These are phyloP conservation scores for Yarrowia bubula DNA, from an alignment of 805 yeast species.

Conservation along the genomic window DNA sequence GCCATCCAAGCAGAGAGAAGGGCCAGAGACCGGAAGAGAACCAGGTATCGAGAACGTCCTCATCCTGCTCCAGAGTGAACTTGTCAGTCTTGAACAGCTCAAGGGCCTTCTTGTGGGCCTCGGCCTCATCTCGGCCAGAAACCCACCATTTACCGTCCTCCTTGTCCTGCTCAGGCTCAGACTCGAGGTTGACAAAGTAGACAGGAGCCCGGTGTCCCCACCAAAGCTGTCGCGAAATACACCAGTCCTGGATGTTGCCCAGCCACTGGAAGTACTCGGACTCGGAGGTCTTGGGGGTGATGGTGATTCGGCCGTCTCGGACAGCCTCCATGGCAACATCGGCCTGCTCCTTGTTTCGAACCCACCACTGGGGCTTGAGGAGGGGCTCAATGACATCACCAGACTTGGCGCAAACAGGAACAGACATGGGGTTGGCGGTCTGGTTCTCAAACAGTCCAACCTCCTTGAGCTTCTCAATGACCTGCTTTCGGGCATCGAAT, in stretches of 20 bases:
- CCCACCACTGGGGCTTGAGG: constrained; percentile 99
- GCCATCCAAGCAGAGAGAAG: constrained; percentile 96
- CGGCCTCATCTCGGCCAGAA: constrained; percentile 79
- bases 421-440: constrained; percentile 91
- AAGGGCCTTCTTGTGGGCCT: constrained; percentile 80
- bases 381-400: constrained; percentile 97
- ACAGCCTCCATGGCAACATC: constrained; percentile 82
- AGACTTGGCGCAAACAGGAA: constrained; percentile 92
- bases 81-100: constrained; percentile 66
- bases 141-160: constrained; percentile 75
- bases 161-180: constrained; percentile 53
- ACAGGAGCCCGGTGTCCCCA: constrained; percentile 99
- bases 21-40: constrained; percentile 99
- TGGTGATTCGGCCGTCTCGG: constrained; percentile 71
- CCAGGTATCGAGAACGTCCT: constrained; percentile 98
- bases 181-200: constrained; percentile 80
- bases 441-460: constrained; percentile 77
- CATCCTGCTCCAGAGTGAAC: constrained; percentile 87
- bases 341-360: constrained; percentile 85
- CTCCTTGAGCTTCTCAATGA: constrained; percentile 74
- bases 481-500: constrained; percentile 86
- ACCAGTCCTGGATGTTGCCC: constrained; percentile 97
- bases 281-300: constrained; percentile 86
- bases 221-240: constrained; percentile 92
- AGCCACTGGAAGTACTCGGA: constrained; percentile 94